Conservation (phyloP, 2,329 filamentous ascomycete genomes). For the Xylaria sp. region DNA sequence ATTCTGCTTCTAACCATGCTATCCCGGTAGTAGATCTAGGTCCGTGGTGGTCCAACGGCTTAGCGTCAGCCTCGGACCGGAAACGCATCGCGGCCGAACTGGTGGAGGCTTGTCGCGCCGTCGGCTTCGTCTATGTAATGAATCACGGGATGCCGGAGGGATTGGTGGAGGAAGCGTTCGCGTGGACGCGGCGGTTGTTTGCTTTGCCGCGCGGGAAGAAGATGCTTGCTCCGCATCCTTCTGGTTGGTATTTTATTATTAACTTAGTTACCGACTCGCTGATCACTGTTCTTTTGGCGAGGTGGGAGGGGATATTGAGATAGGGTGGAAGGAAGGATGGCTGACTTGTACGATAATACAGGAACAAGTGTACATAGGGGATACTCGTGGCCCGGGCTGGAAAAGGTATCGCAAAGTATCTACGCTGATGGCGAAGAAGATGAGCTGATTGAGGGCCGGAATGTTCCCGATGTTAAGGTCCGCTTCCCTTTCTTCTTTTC, state of each 20-base stretch:
- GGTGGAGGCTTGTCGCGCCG: slow-evolving; percentile 47
- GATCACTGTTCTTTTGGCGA: too few species aligned
- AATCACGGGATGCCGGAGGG: slow-evolving; percentile 50
- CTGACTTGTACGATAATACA: slow-evolving; percentile 16
- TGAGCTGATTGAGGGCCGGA: slow-evolving; percentile 55
- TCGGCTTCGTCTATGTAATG: slow-evolving; percentile 50
- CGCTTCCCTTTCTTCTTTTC: slow-evolving; percentile 18
- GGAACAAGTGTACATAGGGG: slow-evolving; percentile 63
- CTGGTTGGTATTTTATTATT: slow-evolving; percentile 43
- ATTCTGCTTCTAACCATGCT: too few species aligned
- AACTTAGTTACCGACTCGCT: too few species aligned
- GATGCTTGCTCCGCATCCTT: slow-evolving; percentile 53
- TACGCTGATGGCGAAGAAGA: slow-evolving; percentile 55
- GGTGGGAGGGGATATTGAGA: background rate
- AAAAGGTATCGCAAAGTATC: slow-evolving; percentile 63
- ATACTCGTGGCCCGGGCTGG: slow-evolving; percentile 66
- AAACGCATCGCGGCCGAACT: slow-evolving; percentile 46
- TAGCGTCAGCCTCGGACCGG: slow-evolving; percentile 38
- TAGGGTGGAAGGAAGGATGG: background rate
- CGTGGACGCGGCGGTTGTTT: slow-evolving; percentile 50
- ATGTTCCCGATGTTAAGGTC: slow-evolving; percentile 64
- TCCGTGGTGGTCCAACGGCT: slow-evolving; percentile 43
- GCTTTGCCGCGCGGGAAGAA: slow-evolving; percentile 50
- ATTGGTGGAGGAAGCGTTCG: slow-evolving; percentile 54
- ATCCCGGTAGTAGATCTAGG: slow-evolving; percentile 46